Percentiles rank a stretch among this genome's conserved stretches.
phyloP scores from a whole-genome alignment of 2,329 filamentous ascomycete species.

The Alternaria gaisen region DNA sequence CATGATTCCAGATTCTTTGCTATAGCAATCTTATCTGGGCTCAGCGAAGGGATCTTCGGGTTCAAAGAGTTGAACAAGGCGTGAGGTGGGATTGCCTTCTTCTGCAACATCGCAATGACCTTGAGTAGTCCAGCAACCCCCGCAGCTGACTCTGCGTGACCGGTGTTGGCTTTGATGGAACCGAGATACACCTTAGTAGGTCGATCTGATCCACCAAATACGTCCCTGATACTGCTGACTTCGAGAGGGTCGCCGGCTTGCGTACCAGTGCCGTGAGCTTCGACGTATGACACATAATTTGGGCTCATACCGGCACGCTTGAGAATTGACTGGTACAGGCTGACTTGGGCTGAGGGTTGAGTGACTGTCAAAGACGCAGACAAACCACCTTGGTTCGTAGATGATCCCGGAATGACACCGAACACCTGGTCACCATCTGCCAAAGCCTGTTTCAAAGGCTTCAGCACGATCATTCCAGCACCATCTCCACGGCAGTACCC shows the following conservation, averaged over 20 bases:
- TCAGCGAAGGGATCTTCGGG: slow-evolving; percentile 24
- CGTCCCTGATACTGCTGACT: slow-evolving; percentile 17
- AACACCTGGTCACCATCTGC: slow-evolving; percentile 60
- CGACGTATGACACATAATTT: slow-evolving; percentile 22
- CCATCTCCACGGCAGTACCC: slow-evolving; percentile 65
- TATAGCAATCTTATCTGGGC: slow-evolving; percentile 12
- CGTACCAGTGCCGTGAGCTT: slow-evolving; percentile 31
- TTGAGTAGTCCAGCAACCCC: slow-evolving; percentile 44
- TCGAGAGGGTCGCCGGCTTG: slow-evolving; percentile 27
- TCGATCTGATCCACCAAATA: slow-evolving; percentile 17
- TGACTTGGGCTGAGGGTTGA: slow-evolving; percentile 18
- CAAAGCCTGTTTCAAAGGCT: slow-evolving; percentile 60
- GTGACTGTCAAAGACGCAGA: slow-evolving; percentile 27
- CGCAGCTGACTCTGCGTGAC: slow-evolving; percentile 47
- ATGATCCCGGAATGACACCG: slow-evolving; percentile 51
- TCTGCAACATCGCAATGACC: slow-evolving; percentile 24
- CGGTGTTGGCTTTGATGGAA: slow-evolving; percentile 48
- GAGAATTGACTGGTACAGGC: slow-evolving; percentile 24
- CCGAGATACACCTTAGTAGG: slow-evolving; percentile 28
- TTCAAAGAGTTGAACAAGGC: slow-evolving; percentile 28
- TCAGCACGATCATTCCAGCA: slow-evolving; percentile 60
- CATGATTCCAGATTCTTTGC: slow-evolving; percentile 9
- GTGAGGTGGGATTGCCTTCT: slow-evolving; percentile 23
- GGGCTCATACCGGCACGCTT: slow-evolving; percentile 15
- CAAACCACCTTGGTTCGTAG: slow-evolving; percentile 23